Evolutionary conservation across 2,329 filamentous ascomycete species (phyloP), one percentile per base, ranked within the genome.

Genomic region (Alternaria tenuissima): DNA sequence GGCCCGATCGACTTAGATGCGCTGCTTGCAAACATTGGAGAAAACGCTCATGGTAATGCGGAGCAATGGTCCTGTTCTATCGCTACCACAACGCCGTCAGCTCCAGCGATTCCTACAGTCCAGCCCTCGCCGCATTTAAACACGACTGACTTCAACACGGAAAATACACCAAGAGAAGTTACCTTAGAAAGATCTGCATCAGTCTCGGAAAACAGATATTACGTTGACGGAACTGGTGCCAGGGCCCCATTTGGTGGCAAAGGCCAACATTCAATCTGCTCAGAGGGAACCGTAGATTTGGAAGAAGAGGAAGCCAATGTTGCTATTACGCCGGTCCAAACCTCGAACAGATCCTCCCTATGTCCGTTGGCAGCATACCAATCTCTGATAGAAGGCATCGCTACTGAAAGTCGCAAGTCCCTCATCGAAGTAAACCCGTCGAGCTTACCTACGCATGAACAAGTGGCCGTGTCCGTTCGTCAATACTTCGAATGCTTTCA

Each of bases 401-500:
- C 30, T n/a, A 39, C 43, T 66, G 46, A 61, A 52, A 22, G 41
- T 36, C 28, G 63, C 24, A 57, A 46, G 34, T 49, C 39, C 41
- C 32, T 49, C 8, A 26, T 52, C 24, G 32, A 62, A 26, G 7
- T 62, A 47, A 46, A 59, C 38, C 7, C 53, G 42, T 59, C 55
- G 39, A 14, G 64, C 5, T 66, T 76, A 20, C 74, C 73, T 20
- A 59, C 66, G 39, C 58, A 43, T 56, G 59, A 11, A 48, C 70
- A 39, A 46, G 72, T 56, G 62, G 71, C 53, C 46, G 57, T 52
- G 52, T 76, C 20, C 12, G 57, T 76, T 22, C 62, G 59, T 18
- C 58, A 72, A 1, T 76, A 74, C 55, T 67, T 73, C 42, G 68
- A 71, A 7, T 57, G 64, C 36, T 76, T 76, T 38, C 66, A 72